Conservation (phyloP, 2,329 filamentous ascomycete genomes). For the Pseudopithomyces chartarum region DNA sequence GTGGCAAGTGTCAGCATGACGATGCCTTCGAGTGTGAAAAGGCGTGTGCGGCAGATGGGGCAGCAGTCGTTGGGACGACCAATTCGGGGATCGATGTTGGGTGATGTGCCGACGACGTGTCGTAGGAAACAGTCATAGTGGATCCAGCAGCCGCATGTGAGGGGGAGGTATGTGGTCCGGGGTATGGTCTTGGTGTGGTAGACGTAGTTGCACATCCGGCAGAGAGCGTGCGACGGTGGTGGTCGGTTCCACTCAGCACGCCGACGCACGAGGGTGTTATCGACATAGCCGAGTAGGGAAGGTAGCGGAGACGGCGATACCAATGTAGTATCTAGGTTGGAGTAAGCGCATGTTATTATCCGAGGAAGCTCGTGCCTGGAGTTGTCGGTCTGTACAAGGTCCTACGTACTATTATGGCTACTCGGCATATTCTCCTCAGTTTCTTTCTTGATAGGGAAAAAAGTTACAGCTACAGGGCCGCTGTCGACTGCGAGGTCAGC, state of each 20-base stretch:
- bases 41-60: conserved; percentile 14
- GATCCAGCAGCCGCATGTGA: conserved; percentile 29
- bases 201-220: conserved; percentile 13
- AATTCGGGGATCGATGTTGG: background rate
- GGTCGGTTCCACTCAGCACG: conserved; percentile 14
- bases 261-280: conserved; percentile 20
- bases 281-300: conserved; percentile 28
- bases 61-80: conserved; percentile 14
- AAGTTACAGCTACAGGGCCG: too few species aligned
- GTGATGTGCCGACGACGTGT: background rate
- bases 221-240: conserved; percentile 3
- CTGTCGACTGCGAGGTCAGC: too few species aligned
- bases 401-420: too few species aligned
- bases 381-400: too few species aligned
- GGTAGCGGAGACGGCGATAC: conserved; percentile 1
- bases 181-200: background rate
- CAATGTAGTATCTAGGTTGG: too few species aligned
- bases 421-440: too few species aligned
- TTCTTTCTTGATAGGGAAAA: too few species aligned
- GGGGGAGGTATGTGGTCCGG: conserved; percentile 20
- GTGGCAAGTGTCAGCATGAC: conserved; percentile 23
- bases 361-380: too few species aligned
- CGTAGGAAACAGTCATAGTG: conserved; percentile 31
- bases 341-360: too few species aligned
- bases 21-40: conserved; percentile 30